These are phyloP conservation scores for Phoma sp. DNA, from an alignment of 2,329 filamentous ascomycete species.

Conservation along the genomic window DNA sequence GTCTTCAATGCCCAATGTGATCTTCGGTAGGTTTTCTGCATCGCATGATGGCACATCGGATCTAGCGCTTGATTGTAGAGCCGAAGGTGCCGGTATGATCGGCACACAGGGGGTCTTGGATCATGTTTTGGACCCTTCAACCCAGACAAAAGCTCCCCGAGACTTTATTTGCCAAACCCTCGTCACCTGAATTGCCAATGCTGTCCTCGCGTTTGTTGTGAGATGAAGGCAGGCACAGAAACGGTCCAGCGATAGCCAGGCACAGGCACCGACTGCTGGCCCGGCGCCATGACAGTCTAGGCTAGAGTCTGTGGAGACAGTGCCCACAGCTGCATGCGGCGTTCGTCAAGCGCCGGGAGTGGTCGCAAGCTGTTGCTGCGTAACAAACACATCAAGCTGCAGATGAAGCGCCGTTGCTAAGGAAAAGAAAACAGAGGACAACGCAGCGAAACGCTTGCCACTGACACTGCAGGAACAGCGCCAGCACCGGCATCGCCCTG, in stretches of 20 bases:
- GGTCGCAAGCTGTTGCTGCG: constrained; percentile 13
- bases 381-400: constrained; percentile 16
- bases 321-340: constrained; percentile 9
- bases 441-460: background rate
- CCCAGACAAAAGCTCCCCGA: background rate
- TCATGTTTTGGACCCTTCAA: background rate
- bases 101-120: background rate
- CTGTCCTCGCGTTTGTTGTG: background rate
- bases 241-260: constrained; percentile 3
- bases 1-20: too few species aligned
- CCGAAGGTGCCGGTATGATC: constrained; percentile 11
- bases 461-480: background rate
- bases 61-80: background rate
- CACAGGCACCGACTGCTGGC: background rate
- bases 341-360: constrained; percentile 9
- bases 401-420: constrained; percentile 12
- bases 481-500: constrained; percentile 2
- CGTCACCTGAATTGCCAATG: background rate
- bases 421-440: background rate
- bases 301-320: constrained; percentile 11
- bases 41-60: background rate
- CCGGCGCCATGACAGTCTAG: background rate
- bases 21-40: too few species aligned
- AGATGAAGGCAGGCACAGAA: background rate
- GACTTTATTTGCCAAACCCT: background rate